Evolutionary conservation across 148 eudicot species (phyloP).

Genomic region (Chenopodium formosanum): DNA sequence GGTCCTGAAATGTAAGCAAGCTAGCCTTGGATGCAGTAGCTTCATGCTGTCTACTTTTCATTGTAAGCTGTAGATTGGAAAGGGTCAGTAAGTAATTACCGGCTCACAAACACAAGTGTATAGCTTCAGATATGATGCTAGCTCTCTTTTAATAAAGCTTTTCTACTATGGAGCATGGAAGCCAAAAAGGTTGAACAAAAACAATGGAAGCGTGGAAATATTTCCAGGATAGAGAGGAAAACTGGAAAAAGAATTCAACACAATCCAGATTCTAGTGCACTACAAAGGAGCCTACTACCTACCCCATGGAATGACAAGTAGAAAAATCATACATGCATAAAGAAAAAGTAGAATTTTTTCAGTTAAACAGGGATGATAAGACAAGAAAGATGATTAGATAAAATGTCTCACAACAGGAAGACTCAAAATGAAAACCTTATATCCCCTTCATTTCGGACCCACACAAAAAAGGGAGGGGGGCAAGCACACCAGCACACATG

Average conservation of each 20-base stretch:
- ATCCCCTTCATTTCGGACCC: background rate
- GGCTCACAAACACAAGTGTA: too few species aligned
- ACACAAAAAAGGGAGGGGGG: background rate
- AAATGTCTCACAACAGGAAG: background rate
- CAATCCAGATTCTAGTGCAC: background rate
- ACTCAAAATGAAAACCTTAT: background rate
- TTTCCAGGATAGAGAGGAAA: too few species aligned
- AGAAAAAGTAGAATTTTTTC: background rate
- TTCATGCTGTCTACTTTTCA: constrained; percentile 35
- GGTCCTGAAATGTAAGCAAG: constrained; percentile 67
- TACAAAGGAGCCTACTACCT: background rate
- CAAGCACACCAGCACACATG: background rate
- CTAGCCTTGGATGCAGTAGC: constrained; percentile 61
- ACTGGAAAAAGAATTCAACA: too few species aligned
- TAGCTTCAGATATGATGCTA: background rate
- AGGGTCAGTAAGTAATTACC: constrained; percentile 14
- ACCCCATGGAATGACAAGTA: background rate
- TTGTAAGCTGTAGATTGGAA: constrained; percentile 32
- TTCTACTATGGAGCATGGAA: background rate
- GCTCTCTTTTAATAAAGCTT: background rate
- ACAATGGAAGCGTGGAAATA: background rate
- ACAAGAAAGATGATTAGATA: background rate
- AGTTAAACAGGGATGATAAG: background rate
- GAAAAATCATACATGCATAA: background rate
- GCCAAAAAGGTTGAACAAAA: background rate